A percentile compares a stretch with the other conserved stretches of the same genome.
These are phyloP conservation scores for Hypoxylon sp. DNA, from an alignment of 2,329 filamentous ascomycete species.

Conservation along the genomic window DNA sequence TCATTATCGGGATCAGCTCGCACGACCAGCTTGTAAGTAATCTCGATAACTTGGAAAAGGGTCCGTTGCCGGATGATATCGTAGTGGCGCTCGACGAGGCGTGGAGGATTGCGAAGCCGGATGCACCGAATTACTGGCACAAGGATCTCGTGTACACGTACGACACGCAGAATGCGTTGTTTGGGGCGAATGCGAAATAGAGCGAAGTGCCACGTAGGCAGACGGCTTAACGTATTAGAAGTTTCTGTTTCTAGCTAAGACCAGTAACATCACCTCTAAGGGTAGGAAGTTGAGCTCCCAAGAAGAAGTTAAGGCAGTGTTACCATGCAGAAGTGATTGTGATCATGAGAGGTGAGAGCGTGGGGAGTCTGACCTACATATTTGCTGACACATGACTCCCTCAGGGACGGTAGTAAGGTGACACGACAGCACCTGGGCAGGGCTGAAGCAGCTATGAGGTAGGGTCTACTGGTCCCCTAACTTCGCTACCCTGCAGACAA, in stretches of 20 bases:
- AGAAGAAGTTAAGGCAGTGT: conserved; percentile 16
- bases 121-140: conserved; percentile 69
- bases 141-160: conserved; percentile 77
- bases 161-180: conserved; percentile 73
- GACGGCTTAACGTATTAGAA: background rate
- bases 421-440: conserved; percentile 2
- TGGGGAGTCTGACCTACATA: conserved; percentile 1
- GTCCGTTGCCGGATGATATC: conserved; percentile 82
- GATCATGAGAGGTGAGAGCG: conserved; percentile 13
- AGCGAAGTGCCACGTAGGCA: background rate
- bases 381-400: conserved; percentile 11
- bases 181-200: conserved; percentile 62
- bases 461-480: background rate
- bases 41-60: conserved; percentile 73
- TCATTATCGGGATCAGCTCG: conserved; percentile 73
- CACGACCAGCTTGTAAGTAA: conserved; percentile 71
- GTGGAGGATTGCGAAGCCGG: conserved; percentile 78
- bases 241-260: background rate
- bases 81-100: conserved; percentile 82
- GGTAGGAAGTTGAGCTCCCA: background rate
- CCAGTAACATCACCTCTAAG: background rate
- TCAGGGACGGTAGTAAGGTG: background rate
- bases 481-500: background rate
- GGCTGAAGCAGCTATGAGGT: background rate
- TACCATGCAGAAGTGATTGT: conserved; percentile 22